Percentiles rank a stretch among this genome's conserved stretches.
Conservation (phyloP, 2,329 filamentous ascomycete species). For the Zopfia rhizophila region DNA sequence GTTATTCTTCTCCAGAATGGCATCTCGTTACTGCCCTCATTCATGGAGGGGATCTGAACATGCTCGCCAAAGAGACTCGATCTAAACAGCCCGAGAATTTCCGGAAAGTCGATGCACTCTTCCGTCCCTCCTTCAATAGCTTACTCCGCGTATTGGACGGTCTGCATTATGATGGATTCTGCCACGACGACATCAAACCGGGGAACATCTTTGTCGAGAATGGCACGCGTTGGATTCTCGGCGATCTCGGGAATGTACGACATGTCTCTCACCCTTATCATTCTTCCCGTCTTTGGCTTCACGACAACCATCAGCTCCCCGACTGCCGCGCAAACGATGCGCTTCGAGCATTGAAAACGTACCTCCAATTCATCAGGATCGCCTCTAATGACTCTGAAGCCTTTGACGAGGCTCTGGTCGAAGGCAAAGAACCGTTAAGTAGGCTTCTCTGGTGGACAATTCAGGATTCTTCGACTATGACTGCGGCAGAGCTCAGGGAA, state of each 20-base stretch:
- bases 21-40: conserved; percentile 26
- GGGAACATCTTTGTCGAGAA: conserved; percentile 44
- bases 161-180: conserved; percentile 44
- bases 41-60: conserved; percentile 23
- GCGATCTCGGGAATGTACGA: conserved; percentile 49
- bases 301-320: conserved; percentile 30
- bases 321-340: conserved; percentile 45
- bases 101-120: conserved; percentile 34
- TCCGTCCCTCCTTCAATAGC: conserved; percentile 40
- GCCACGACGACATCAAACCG: conserved; percentile 52
- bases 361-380: conserved; percentile 33
- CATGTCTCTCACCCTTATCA: conserved; percentile 42
- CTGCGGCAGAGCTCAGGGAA: conserved; percentile 18
- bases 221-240: conserved; percentile 40
- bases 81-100: background rate
- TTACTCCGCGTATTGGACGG: conserved; percentile 34
- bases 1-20: conserved; percentile 17
- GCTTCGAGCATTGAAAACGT: conserved; percentile 42
- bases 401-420: conserved; percentile 39
- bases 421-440: conserved; percentile 28
- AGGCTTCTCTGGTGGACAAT: conserved; percentile 40
- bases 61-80: conserved; percentile 13
- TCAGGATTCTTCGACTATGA: conserved; percentile 17
- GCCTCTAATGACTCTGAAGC: conserved; percentile 16
- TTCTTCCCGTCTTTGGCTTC: conserved; percentile 33